Percentiles rank a stretch among this genome's conserved stretches.
Evolutionary conservation across 306 rosid species (phyloP).

Genomic region (Prunus salicina): DNA sequence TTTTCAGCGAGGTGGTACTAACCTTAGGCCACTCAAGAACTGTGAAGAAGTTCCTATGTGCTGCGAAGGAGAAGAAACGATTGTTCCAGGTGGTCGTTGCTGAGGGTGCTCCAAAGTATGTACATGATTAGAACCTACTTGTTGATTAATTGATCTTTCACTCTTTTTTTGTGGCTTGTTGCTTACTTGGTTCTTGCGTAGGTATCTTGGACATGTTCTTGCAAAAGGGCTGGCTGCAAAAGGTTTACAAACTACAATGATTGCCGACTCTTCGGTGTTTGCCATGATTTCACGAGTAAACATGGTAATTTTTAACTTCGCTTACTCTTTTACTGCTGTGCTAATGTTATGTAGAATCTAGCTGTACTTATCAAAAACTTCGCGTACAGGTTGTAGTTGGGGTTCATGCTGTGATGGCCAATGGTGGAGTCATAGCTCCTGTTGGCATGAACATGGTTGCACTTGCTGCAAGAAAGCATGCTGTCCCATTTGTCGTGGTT

Average conservation of each 20-base stretch:
- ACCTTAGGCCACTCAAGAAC: conserved; percentile 14
- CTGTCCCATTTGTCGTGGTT: conserved; percentile 25
- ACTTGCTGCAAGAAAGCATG: conserved; percentile 22
- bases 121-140: neutral
- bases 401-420: conserved; percentile 19
- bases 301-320: neutral
- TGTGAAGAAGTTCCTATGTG: conserved; percentile 10
- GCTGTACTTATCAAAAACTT: neutral
- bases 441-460: conserved; percentile 26
- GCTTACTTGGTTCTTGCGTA: neutral
- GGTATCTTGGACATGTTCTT: conserved; percentile 31
- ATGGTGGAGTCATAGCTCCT: conserved; percentile 17
- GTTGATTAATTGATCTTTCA: neutral
- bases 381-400: conserved; percentile 12
- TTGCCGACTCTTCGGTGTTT: conserved; percentile 34
- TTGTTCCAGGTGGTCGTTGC: conserved; percentile 3
- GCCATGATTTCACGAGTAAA: conserved; percentile 31
- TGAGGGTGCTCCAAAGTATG: conserved; percentile 21
- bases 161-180: neutral
- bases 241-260: conserved; percentile 31
- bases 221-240: conserved; percentile 27
- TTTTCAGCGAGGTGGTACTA: conserved; percentile 19
- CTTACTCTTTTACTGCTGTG: neutral
- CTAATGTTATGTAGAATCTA: neutral
- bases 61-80: conserved; percentile 13